These are phyloP conservation scores for Nicotiana tomentosiformis DNA, from an alignment of 257 asterid genomes.

Conservation along the genomic window DNA sequence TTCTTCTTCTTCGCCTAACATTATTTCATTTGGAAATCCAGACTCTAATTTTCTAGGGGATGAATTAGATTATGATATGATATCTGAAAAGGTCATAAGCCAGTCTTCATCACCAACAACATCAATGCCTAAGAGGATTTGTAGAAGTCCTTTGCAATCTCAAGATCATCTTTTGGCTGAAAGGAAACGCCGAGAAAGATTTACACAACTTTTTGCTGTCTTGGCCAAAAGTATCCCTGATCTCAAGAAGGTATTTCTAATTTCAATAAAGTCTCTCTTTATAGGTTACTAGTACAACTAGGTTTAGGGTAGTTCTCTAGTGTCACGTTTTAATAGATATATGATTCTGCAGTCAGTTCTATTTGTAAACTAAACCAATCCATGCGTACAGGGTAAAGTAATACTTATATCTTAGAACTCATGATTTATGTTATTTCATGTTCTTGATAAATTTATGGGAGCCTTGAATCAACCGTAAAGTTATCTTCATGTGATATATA, in stretches of 20 bases:
- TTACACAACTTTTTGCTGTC: not conserved
- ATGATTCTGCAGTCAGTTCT: not conserved
- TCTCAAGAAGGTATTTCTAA: not conserved
- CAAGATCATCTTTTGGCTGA: conserved; percentile 6
- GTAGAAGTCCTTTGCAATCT: conserved; percentile 3
- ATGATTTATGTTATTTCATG: not conserved
- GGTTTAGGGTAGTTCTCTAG: not conserved
- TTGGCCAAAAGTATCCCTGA: not conserved
- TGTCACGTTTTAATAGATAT: no score
- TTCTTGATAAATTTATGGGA: no score
- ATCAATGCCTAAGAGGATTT: not conserved
- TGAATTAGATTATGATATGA: not conserved
- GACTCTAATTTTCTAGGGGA: not conserved
- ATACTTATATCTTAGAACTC: not conserved
- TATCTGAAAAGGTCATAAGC: not conserved
- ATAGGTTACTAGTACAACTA: not conserved
- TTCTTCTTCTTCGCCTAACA: not conserved
- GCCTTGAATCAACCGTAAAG: no score
- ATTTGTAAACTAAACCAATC: no score
- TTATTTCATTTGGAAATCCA: conserved; percentile 4
- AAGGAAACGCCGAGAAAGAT: conserved; percentile 8
- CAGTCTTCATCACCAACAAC: not conserved
- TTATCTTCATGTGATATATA: no score
- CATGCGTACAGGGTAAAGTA: no score
- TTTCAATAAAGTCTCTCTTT: not conserved